Base-by-base conservation (phyloP, 371 early-diverging fungal genomes). In the Umbelopsis sp. region DNA sequence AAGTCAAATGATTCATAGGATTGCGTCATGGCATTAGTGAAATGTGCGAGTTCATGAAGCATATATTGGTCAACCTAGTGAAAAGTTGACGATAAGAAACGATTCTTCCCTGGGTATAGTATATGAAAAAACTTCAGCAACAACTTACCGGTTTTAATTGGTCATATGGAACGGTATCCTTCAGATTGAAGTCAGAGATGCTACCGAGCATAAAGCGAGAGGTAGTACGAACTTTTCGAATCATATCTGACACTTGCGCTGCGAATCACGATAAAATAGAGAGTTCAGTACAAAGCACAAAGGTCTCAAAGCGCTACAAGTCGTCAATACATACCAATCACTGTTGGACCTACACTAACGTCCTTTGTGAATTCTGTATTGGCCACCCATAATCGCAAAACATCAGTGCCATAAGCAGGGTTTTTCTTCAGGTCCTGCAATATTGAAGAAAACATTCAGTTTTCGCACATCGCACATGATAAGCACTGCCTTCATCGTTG, bases 351-450 rank as follows among this genome's bases (percentile, higher is more conserved):
- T 63, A 96, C 87, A 29, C 85, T 79, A 25, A 95, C 87, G 70
- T 96, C 95, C 67, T 83, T 80, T 11, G 91, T 89, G 69, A 92
- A 93, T 74, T 96, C 94, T 53, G 94, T 88, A 8, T 90, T 91
- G 4, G 94, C 94, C 5, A 93, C 91, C 91, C 94, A 93, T 45
- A 94, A 76, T 41, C 96, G 88, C 63, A 96, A 78, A 12, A 91
- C 86, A 75, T 96, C 97, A 5, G 88, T 89, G 44, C 96, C 97
- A 72, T 93, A 91, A 0, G 94, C 90, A n/a, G 93, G 92, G 37
- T 87, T 77, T 62, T 85, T 83, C 69, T 87, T 87, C 69, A 80
- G 75, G 57, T 90, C 87, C 83, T 87, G 65, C 14, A 66, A n/a
- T 14, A 7, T 41, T 9, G 22, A 48, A 22, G 24, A 10, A 29